A percentile compares a stretch with the other conserved stretches of the same genome.
phyloP scores from a whole-genome alignment of 1,139 yeast species.

The Geotrichum aggregatum region DNA sequence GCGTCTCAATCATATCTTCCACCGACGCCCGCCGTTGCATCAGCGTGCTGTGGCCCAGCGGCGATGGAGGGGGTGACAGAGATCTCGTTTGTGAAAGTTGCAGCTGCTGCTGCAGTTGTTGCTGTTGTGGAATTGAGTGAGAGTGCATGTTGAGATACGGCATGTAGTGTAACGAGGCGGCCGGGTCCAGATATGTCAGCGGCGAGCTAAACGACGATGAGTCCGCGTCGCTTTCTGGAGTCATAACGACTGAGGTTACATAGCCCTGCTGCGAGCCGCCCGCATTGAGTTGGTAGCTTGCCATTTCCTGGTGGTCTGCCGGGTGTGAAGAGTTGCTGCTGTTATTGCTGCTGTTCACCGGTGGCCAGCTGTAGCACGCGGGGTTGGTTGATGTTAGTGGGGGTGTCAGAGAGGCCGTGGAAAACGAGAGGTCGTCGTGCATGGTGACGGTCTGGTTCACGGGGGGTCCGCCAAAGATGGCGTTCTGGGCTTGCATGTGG shows the following conservation, averaged over 20 bases:
- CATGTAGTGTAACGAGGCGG: constrained; percentile 8
- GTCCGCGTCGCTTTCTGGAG: constrained; percentile 21
- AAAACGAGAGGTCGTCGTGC: background rate
- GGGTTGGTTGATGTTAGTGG: constrained; percentile 7
- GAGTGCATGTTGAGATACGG: constrained; percentile 8
- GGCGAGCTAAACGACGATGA: constrained; percentile 20
- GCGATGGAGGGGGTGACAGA: constrained; percentile 16
- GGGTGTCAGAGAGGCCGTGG: constrained; percentile 2
- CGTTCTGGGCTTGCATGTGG: constrained; percentile 4
- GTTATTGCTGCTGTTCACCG: too few species aligned
- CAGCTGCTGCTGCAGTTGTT: background rate
- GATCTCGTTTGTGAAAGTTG: background rate
- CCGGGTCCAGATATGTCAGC: constrained; percentile 17
- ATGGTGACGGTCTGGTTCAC: constrained; percentile 8
- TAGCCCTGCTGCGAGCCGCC: background rate
- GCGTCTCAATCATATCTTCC: constrained; percentile 15
- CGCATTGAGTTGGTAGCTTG: background rate
- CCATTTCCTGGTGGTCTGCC: background rate
- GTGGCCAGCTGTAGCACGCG: constrained; percentile 6
- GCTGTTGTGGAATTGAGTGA: background rate
- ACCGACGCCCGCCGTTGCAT: constrained; percentile 10
- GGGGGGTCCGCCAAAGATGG: background rate
- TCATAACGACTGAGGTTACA: constrained; percentile 21
- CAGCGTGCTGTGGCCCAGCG: background rate
- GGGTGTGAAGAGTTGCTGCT: background rate